Conservation (phyloP, 768 basidiomycete species). For the Xerocomus brunneocitrinus region DNA sequence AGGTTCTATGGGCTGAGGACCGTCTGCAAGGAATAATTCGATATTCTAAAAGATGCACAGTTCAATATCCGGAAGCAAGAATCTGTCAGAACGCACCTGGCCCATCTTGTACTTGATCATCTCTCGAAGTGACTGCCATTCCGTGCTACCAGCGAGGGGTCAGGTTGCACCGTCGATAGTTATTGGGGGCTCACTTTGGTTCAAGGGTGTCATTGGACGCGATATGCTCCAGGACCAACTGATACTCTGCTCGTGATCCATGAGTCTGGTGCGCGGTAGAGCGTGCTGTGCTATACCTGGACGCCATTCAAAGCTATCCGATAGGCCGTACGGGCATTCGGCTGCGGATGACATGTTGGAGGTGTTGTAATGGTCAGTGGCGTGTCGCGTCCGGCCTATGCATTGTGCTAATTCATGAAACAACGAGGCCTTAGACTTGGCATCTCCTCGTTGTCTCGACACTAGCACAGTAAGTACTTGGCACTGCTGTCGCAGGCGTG, state of each 20-base stretch:
- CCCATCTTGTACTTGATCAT: conserved; percentile 69
- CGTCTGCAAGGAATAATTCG: conserved; percentile 40
- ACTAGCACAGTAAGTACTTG: neutral
- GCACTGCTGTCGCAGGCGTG: neutral
- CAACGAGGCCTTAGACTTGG: neutral
- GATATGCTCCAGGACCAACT: conserved; percentile 53
- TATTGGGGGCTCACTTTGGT: conserved; percentile 35
- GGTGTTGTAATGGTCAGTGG: neutral
- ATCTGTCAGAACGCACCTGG: conserved; percentile 41
- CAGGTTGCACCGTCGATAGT: conserved; percentile 10
- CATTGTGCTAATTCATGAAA: neutral
- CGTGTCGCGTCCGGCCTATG: neutral
- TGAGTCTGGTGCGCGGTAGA: conserved; percentile 1
- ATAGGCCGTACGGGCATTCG: conserved; percentile 8
- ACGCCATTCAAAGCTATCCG: conserved; percentile 44
- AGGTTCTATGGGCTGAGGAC: conserved; percentile 37
- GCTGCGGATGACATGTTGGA: conserved; percentile 19
- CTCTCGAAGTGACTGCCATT: conserved; percentile 67
- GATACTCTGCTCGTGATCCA: conserved; percentile 45
- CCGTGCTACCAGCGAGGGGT: conserved; percentile 39
- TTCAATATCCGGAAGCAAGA: neutral
- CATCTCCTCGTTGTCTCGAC: neutral
- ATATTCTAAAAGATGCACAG: conserved; percentile 40
- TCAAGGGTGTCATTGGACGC: conserved; percentile 62
- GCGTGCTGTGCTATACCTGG: conserved; percentile 37